A percentile compares a stretch with the other conserved stretches of the same genome.
Conservation (phyloP, 1,284 basidiomycete species). For the Phellopilus nigrolimitatus region DNA sequence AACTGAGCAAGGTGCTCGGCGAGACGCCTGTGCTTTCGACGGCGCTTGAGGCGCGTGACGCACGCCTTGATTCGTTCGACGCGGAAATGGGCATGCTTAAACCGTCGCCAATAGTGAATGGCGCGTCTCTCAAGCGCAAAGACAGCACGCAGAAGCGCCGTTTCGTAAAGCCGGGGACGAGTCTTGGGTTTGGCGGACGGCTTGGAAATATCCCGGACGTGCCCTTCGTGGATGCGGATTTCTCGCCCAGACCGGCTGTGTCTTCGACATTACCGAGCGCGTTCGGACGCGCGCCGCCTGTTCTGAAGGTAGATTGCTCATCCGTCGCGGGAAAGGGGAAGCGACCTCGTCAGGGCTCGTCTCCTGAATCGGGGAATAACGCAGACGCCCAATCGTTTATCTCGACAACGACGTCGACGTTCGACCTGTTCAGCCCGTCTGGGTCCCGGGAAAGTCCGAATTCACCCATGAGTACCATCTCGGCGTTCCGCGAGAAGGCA, state of each 20-base stretch:
- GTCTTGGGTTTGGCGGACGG: neutral
- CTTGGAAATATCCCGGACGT: neutral
- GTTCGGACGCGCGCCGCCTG: conserved; percentile 10
- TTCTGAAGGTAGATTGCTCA: conserved; percentile 15
- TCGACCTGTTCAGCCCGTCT: conserved; percentile 5
- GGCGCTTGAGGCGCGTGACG: neutral
- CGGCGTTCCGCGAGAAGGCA: neutral
- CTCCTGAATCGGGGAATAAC: neutral
- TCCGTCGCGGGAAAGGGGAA: neutral
- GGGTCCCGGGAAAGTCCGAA: neutral
- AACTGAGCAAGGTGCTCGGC: conserved; percentile 40
- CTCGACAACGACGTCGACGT: conserved; percentile 11
- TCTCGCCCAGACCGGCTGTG: neutral
- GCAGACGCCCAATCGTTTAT: conserved; percentile 8
- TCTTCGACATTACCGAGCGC: neutral
- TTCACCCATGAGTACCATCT: neutral
- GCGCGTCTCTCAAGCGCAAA: neutral
- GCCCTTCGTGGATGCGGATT: neutral
- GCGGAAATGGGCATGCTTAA: conserved; percentile 1
- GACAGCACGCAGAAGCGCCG: neutral
- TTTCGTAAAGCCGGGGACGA: neutral
- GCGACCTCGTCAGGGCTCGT: neutral
- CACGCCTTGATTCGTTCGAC: neutral
- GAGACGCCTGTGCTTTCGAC: conserved; percentile 31
- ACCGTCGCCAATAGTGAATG: neutral